Evolutionary conservation across 2,329 filamentous ascomycete genomes (phyloP).

Genomic region (Phaeoacremonium minimum): DNA sequence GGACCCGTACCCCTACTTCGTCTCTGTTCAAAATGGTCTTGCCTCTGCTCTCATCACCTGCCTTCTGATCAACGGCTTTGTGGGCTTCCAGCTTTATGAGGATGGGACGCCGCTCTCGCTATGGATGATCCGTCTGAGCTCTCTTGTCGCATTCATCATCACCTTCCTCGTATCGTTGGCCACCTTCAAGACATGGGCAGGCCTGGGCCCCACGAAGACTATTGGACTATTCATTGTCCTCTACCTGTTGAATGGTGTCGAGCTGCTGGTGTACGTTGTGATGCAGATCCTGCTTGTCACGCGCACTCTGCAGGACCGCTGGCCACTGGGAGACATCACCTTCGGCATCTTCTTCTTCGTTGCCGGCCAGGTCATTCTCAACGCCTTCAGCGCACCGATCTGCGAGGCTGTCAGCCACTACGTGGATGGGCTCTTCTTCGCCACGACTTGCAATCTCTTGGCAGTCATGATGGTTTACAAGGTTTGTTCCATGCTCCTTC

Average conservation of each 20-base stretch:
- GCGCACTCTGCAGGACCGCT: slow-evolving; percentile 88
- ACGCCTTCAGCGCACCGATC: slow-evolving; percentile 81
- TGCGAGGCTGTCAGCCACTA: slow-evolving; percentile 87
- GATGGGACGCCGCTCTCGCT: slow-evolving; percentile 91
- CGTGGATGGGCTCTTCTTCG: slow-evolving; percentile 89
- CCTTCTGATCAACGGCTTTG: slow-evolving; percentile 93
- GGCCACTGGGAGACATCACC: slow-evolving; percentile 87
- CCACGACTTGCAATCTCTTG: slow-evolving; percentile 87
- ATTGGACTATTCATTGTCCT: slow-evolving; percentile 86
- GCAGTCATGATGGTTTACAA: slow-evolving; percentile 99
- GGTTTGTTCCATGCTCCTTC: slow-evolving; percentile 39
- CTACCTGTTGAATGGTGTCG: slow-evolving; percentile 86
- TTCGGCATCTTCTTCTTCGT: slow-evolving; percentile 92
- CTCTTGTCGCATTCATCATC: slow-evolving; percentile 76
- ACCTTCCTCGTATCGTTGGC: slow-evolving; percentile 83
- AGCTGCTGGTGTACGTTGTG: slow-evolving; percentile 77
- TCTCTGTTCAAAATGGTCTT: slow-evolving; percentile 80
- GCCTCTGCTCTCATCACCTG: slow-evolving; percentile 82
- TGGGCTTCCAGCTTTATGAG: slow-evolving; percentile 97
- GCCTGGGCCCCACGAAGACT: slow-evolving; percentile 79
- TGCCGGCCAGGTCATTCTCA: slow-evolving; percentile 86
- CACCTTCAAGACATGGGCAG: slow-evolving; percentile 90
- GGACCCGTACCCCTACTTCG: slow-evolving; percentile 83
- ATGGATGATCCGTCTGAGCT: slow-evolving; percentile 82
- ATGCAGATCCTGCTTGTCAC: slow-evolving; percentile 87